These are phyloP conservation scores for Erodium trifolium DNA, from an alignment of 441 rosid genomes.

Conservation along the genomic window DNA sequence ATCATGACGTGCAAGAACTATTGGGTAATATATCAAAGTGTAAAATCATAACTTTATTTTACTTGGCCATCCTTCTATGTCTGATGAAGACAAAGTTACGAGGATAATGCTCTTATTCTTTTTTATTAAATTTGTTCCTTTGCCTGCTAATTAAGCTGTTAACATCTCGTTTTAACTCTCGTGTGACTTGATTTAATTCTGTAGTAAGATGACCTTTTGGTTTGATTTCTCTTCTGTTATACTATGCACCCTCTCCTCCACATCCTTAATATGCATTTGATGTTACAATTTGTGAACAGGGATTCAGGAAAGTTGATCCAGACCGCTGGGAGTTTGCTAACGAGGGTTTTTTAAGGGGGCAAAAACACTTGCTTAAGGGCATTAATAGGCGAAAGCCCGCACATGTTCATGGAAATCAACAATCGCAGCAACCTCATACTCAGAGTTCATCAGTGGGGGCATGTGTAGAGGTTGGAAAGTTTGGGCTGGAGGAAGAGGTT, in stretches of 20 bases:
- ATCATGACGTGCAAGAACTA: too few relatives aligned
- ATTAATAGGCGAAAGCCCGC: slow-evolving; percentile 73
- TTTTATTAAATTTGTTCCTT: too few relatives aligned
- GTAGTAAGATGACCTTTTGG: neutral
- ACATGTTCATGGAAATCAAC: slow-evolving; percentile 56
- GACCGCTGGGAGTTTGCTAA: slow-evolving; percentile 93
- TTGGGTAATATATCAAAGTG: too few relatives aligned
- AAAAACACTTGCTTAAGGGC: slow-evolving; percentile 62
- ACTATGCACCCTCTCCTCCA: slow-evolving; percentile 7
- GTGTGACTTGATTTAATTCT: too few relatives aligned
- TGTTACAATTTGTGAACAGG: slow-evolving; percentile 37
- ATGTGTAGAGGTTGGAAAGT: slow-evolving; percentile 87
- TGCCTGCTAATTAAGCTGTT: too few relatives aligned
- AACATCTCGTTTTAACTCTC: too few relatives aligned
- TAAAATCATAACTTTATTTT: too few relatives aligned
- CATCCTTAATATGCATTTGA: neutral
- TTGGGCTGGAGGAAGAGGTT: slow-evolving; percentile 88
- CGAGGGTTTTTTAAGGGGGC: slow-evolving; percentile 85
- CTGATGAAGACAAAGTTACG: too few relatives aligned
- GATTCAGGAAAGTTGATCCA: slow-evolving; percentile 91
- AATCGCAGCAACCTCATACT: slow-evolving; percentile 46
- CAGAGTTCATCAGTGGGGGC: slow-evolving; percentile 58
- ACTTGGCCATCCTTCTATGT: too few relatives aligned
- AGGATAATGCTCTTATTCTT: too few relatives aligned
- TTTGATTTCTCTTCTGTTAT: too few relatives aligned